These are phyloP conservation scores for Dothidotthia symphoricarpi DNA, from an alignment of 2,329 filamentous ascomycete species.

Conservation along the genomic window DNA sequence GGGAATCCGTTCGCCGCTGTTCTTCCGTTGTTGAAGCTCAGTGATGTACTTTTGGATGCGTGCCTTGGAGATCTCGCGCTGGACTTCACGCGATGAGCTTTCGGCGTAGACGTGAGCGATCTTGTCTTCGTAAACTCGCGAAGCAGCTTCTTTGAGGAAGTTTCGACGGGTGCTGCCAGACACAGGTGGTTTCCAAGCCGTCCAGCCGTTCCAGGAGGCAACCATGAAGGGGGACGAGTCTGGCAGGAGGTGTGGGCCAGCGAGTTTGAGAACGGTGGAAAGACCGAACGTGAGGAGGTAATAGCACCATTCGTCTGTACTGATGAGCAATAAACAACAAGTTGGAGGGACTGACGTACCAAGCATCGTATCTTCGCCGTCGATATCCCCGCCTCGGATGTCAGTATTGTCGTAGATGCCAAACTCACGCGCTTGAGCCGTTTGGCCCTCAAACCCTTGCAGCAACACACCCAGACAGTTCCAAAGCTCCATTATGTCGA, in stretches of 20 bases:
- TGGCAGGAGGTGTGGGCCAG: conserved; percentile 38
- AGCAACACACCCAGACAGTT: conserved; percentile 59
- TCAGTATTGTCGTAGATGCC: conserved; percentile 56
- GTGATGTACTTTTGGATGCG: conserved; percentile 45
- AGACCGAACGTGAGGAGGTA: conserved; percentile 61
- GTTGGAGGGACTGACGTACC: conserved; percentile 37
- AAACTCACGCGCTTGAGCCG: conserved; percentile 53
- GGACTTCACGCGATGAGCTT: conserved; percentile 37
- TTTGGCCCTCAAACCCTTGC: conserved; percentile 55
- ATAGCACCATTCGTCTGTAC: conserved; percentile 59
- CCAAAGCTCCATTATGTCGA: conserved; percentile 66
- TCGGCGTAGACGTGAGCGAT: conserved; percentile 40
- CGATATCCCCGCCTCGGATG: conserved; percentile 50
- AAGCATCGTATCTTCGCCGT: conserved; percentile 54
- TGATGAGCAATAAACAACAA: neutral
- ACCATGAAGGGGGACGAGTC: conserved; percentile 51
- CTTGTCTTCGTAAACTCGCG: conserved; percentile 58
- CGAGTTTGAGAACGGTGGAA: conserved; percentile 55
- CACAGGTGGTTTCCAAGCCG: conserved; percentile 53
- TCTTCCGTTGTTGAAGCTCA: conserved; percentile 43
- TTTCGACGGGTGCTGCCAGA: conserved; percentile 50
- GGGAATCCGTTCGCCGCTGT: conserved; percentile 36
- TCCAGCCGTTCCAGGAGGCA: conserved; percentile 56
- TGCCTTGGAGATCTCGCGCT: conserved; percentile 43
- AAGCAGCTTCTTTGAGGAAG: conserved; percentile 62